These are phyloP conservation scores for Diaporthe aspalathi DNA, from an alignment of 2,329 filamentous ascomycete species.

Conservation along the genomic window DNA sequence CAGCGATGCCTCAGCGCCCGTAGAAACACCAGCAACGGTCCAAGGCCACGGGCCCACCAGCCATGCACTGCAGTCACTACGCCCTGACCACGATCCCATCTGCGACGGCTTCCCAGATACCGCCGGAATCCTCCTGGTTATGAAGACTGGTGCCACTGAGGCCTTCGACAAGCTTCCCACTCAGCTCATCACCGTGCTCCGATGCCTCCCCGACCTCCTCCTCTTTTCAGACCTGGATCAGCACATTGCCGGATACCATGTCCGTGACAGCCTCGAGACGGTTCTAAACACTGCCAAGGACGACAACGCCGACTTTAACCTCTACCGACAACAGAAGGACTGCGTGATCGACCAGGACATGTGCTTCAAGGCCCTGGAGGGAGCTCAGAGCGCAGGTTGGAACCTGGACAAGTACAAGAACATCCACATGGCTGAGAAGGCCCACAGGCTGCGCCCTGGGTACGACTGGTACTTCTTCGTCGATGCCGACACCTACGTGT, in stretches of 20 bases:
- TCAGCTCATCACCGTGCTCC: constrained; percentile 65
- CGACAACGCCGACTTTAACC: constrained; percentile 62
- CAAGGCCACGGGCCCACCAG: background rate
- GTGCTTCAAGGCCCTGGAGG: constrained; percentile 51
- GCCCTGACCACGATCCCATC: constrained; percentile 27
- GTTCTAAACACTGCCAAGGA: constrained; percentile 57
- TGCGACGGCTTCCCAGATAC: constrained; percentile 56
- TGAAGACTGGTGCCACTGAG: constrained; percentile 71
- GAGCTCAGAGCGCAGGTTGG: constrained; percentile 56
- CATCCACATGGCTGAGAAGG: constrained; percentile 68
- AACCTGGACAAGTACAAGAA: constrained; percentile 72
- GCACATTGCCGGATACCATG: constrained; percentile 55
- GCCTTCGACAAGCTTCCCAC: constrained; percentile 65
- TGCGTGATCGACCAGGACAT: constrained; percentile 59
- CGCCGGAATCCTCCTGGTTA: constrained; percentile 61
- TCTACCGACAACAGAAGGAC: constrained; percentile 58
- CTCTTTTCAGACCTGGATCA: constrained; percentile 69
- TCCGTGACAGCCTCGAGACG: constrained; percentile 60
- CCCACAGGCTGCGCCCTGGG: constrained; percentile 60
- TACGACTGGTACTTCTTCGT: constrained; percentile 71
- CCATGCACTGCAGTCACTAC: background rate
- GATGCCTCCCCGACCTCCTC: constrained; percentile 65
- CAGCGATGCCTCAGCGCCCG: background rate
- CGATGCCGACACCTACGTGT: constrained; percentile 68
- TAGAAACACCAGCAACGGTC: background rate